Evolutionary conservation across 2,329 filamentous ascomycete genomes (phyloP).

Genomic region (Metarhizium humberi): DNA sequence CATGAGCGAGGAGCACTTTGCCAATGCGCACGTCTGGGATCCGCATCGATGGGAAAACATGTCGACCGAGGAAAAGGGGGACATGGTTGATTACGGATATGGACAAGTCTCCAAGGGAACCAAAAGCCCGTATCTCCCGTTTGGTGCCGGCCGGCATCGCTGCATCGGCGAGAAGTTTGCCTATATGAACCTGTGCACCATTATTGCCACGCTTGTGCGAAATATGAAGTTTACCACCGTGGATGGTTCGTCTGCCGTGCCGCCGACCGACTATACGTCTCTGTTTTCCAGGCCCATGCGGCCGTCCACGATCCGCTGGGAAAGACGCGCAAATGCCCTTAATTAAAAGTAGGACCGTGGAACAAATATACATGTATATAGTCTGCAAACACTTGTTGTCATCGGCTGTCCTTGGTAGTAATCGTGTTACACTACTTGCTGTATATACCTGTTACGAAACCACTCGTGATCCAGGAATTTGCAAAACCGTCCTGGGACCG

Average conservation of each 20-base stretch:
- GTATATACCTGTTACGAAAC: too few species aligned
- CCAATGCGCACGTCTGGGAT: slow-evolving; percentile 20
- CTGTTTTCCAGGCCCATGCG: slow-evolving; percentile 27
- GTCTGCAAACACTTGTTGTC: too few species aligned
- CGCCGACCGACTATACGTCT: slow-evolving; percentile 55
- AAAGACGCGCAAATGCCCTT: slow-evolving; percentile 10
- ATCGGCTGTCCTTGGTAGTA: too few species aligned
- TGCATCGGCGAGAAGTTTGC: slow-evolving; percentile 73
- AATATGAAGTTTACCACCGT: slow-evolving; percentile 50
- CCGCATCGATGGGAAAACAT: slow-evolving; percentile 20
- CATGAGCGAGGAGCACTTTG: slow-evolving; percentile 50
- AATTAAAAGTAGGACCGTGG: too few species aligned
- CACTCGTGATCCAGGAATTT: too few species aligned
- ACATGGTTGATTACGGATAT: slow-evolving; percentile 20
- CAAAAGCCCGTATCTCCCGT: slow-evolving; percentile 47
- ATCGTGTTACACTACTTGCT: too few species aligned
- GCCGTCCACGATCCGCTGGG: slow-evolving; percentile 25
- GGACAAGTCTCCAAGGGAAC: slow-evolving; percentile 22
- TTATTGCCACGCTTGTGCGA: slow-evolving; percentile 52
- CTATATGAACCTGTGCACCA: slow-evolving; percentile 58
- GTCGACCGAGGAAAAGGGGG: slow-evolving; percentile 9
- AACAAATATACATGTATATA: too few species aligned
- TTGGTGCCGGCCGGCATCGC: slow-evolving; percentile 62
- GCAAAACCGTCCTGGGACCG: too few species aligned
- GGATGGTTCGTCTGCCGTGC: slow-evolving; percentile 45